phyloP scores from a whole-genome alignment of 495 filamentous ascomycete genomes.

The Apodospora peruviana region DNA sequence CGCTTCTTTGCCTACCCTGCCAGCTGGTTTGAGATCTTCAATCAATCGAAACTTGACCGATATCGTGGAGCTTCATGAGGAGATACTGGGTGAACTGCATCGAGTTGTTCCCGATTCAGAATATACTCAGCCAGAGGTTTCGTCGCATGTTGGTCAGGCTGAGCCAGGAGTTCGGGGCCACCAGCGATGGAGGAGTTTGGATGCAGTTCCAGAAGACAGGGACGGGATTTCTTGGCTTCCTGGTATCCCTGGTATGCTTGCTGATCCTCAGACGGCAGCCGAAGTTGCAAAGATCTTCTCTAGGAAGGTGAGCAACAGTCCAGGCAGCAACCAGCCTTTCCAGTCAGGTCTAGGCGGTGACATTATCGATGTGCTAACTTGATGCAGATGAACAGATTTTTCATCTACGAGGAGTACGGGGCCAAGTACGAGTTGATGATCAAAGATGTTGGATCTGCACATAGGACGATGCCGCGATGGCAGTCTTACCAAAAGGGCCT shows the following conservation, averaged over 20 bases:
- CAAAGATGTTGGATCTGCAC: constrained; percentile 65
- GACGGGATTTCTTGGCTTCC: constrained; percentile 37
- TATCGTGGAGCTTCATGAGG: constrained; percentile 67
- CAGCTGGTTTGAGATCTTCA: constrained; percentile 49
- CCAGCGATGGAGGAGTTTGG: constrained; percentile 55
- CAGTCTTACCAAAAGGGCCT: constrained; percentile 77
- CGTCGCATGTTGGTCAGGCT: constrained; percentile 7
- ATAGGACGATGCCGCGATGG: constrained; percentile 70
- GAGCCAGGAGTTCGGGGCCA: constrained; percentile 29
- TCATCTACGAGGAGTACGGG: constrained; percentile 81
- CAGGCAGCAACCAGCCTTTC: background rate
- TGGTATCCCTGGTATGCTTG: constrained; percentile 47
- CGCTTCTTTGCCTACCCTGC: constrained; percentile 52
- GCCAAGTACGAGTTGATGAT: constrained; percentile 80
- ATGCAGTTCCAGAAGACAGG: constrained; percentile 50
- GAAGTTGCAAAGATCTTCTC: constrained; percentile 74
- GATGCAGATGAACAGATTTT: constrained; percentile 69
- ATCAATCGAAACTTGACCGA: constrained; percentile 64
- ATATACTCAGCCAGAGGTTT: constrained; percentile 42
- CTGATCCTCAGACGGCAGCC: constrained; percentile 65
- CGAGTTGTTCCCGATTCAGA: constrained; percentile 57
- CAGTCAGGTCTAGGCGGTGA: background rate
- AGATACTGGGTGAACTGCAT: constrained; percentile 61
- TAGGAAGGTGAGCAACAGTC: constrained; percentile 52
- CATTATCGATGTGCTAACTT: constrained; percentile 6